Conservation (phyloP, 179 eudicot species). For the Actinidia chinensis region DNA sequence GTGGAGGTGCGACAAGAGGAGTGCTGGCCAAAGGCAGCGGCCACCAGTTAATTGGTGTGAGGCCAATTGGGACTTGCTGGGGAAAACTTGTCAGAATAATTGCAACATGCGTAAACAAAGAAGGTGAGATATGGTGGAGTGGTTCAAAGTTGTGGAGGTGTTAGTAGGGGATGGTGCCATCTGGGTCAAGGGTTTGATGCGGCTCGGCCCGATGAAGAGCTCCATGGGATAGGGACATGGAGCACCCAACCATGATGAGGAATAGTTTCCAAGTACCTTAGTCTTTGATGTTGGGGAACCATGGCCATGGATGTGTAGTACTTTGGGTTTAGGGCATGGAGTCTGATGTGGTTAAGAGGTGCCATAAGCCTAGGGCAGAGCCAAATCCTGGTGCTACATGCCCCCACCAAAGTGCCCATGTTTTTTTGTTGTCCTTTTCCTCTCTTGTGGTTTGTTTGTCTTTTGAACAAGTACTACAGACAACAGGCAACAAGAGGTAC, state of each 20-base stretch:
- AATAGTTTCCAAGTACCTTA: conserved; percentile 51
- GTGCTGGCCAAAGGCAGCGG: conserved; percentile 60
- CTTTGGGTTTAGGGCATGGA: conserved; percentile 39
- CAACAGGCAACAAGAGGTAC: no score
- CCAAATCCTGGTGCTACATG: no score
- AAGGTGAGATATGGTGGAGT: conserved; percentile 61
- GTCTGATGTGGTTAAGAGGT: conserved; percentile 56
- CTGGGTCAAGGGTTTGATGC: conserved; percentile 72
- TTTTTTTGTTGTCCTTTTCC: not conserved
- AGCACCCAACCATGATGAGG: conserved; percentile 50
- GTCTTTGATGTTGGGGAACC: conserved; percentile 56
- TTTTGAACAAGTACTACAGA: no score
- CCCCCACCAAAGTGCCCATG: conserved; percentile 64
- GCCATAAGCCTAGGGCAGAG: no score
- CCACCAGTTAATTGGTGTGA: conserved; percentile 46
- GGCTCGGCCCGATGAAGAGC: conserved; percentile 59
- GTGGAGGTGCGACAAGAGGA: conserved; percentile 71
- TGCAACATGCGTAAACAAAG: conserved; percentile 57
- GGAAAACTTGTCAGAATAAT: conserved; percentile 49
- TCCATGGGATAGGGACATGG: conserved; percentile 63
- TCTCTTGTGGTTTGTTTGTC: no score
- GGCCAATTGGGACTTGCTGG: conserved; percentile 27
- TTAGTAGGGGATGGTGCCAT: conserved; percentile 70
- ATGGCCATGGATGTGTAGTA: conserved; percentile 52
- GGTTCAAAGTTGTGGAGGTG: conserved; percentile 88